Evolutionary conservation across 2,329 filamentous ascomycete genomes (phyloP).

Genomic region (Colletotrichum lentis): DNA sequence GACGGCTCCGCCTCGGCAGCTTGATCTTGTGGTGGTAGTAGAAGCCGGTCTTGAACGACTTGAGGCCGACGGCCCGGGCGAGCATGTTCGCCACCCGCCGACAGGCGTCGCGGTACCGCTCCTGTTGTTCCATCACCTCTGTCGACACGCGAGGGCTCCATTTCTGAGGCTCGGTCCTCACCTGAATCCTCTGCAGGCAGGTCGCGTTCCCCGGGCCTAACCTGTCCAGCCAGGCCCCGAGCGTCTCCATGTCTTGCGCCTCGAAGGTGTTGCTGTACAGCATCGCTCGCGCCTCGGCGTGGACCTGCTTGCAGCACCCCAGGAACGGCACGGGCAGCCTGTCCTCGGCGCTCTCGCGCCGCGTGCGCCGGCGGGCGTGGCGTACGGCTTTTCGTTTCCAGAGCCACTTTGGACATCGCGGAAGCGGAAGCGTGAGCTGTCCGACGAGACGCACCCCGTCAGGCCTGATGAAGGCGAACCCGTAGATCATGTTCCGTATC

Average conservation of each 20-base stretch:
- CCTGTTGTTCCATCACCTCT: neutral
- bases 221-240: conserved; percentile 2
- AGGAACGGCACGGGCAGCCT: neutral
- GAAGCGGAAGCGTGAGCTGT: neutral
- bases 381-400: neutral
- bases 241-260: conserved; percentile 11
- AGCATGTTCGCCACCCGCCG: neutral
- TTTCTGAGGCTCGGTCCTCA: neutral
- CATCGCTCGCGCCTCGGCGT: conserved; percentile 3
- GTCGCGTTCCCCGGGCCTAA: neutral
- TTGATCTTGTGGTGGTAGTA: neutral
- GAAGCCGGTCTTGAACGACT: neutral
- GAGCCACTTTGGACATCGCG: neutral
- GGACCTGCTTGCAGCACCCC: conserved; percentile 1
- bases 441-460: neutral
- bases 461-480: neutral
- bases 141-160: neutral
- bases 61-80: neutral
- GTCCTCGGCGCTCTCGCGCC: neutral
- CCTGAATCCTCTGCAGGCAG: neutral
- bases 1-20: neutral
- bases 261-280: conserved; percentile 12
- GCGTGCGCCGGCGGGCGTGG: neutral
- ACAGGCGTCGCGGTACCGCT: neutral
- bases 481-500: neutral